A percentile compares a stretch with the other conserved stretches of the same genome.
phyloP scores from a whole-genome alignment of 768 basidiomycete genomes.

The Hortiboletus flavorubellus region DNA sequence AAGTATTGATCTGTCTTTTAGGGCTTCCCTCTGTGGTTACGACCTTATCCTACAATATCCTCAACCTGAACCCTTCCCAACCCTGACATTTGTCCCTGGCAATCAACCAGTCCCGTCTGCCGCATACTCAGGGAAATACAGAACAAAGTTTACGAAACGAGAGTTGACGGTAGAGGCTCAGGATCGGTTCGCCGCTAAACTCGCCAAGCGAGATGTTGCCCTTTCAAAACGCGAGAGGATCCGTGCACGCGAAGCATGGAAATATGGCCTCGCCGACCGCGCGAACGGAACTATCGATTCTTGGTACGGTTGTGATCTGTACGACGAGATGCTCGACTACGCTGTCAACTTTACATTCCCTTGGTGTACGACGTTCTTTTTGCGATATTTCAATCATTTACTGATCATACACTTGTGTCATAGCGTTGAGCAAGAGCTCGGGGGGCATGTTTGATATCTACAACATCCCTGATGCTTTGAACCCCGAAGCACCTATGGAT shows the following conservation, averaged over 20 bases:
- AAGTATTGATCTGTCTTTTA: slow-evolving; percentile 24
- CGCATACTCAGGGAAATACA: slow-evolving; percentile 15
- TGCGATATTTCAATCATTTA: neutral
- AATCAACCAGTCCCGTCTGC: neutral
- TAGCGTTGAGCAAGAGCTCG: slow-evolving; percentile 19
- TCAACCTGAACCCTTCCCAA: slow-evolving; percentile 50
- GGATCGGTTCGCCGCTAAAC: slow-evolving; percentile 18
- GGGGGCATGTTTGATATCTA: slow-evolving; percentile 46
- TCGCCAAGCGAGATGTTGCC: slow-evolving; percentile 21
- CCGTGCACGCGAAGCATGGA: slow-evolving; percentile 31
- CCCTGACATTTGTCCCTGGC: slow-evolving; percentile 20
- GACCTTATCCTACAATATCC: slow-evolving; percentile 70
- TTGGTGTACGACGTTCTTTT: slow-evolving; percentile 38
- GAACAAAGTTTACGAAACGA: slow-evolving; percentile 14
- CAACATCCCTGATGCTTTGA: slow-evolving; percentile 53
- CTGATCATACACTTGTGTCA: neutral
- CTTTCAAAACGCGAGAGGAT: slow-evolving; percentile 26
- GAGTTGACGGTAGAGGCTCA: slow-evolving; percentile 21
- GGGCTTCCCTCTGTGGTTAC: slow-evolving; percentile 59
- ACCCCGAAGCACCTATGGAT: slow-evolving; percentile 49
- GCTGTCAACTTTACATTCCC: slow-evolving; percentile 70
- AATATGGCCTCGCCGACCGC: slow-evolving; percentile 45
- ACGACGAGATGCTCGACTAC: slow-evolving; percentile 67
- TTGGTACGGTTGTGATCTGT: slow-evolving; percentile 65
- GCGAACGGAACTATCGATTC: slow-evolving; percentile 55